Conservation (phyloP, 2,329 filamentous ascomycete species). For the Ophiostoma montium region DNA sequence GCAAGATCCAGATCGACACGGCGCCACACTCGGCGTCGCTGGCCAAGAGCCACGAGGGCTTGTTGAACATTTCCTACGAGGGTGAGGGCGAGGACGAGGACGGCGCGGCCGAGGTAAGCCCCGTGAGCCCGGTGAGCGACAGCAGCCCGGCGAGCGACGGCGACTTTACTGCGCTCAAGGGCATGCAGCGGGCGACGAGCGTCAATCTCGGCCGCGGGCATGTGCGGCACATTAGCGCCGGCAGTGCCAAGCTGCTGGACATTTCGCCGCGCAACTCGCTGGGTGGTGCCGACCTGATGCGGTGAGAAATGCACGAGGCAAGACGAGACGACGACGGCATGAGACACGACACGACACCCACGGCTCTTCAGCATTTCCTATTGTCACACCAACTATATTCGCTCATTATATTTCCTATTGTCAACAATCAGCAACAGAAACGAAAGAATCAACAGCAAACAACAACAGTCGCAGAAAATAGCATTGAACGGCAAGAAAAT, state of each 20-base stretch:
- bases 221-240: conserved; percentile 58
- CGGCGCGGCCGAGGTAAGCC: conserved; percentile 6
- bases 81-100: conserved; percentile 18
- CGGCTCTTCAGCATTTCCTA: conserved; percentile 1
- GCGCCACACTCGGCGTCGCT: conserved; percentile 22
- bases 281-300: background rate
- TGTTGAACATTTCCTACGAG: conserved; percentile 30
- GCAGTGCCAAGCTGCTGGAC: conserved; percentile 39
- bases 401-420: background rate
- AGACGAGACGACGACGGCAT: background rate
- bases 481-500: background rate
- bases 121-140: conserved; percentile 1
- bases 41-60: conserved; percentile 38
- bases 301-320: background rate
- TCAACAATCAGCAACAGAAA: background rate
- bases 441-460: background rate
- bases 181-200: conserved; percentile 52
- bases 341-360: background rate
- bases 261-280: background rate
- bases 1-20: conserved; percentile 46
- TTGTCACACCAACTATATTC: background rate
- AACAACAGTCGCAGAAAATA: background rate
- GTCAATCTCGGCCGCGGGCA: conserved; percentile 53
- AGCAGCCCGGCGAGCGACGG: conserved; percentile 9
- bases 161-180: conserved; percentile 22